A percentile compares a stretch with the other conserved stretches of the same genome.
Conservation (phyloP, 1,284 basidiomycete species). For the Irpex lacteus region DNA sequence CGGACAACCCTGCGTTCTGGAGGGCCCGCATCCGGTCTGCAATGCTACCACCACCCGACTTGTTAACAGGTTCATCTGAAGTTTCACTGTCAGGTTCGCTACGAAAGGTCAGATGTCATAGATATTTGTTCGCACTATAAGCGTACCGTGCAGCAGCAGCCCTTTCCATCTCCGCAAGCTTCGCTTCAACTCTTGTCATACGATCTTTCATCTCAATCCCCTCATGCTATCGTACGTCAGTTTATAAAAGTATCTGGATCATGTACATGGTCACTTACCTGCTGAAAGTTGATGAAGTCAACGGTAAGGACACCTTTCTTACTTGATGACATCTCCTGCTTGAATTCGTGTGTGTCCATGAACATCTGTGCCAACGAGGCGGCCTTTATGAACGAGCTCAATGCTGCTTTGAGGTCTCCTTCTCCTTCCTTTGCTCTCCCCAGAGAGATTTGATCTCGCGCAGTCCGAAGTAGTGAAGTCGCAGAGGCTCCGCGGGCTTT, state of each 20-base stretch:
- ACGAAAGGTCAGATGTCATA: conserved; percentile 10
- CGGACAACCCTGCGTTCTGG: conserved; percentile 59
- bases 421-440: conserved; percentile 50
- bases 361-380: conserved; percentile 54
- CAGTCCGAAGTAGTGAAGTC: conserved; percentile 55
- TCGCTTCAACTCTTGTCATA: conserved; percentile 52
- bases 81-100: conserved; percentile 10
- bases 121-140: conserved; percentile 12
- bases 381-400: conserved; percentile 56
- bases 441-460: conserved; percentile 47
- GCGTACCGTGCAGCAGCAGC: conserved; percentile 41
- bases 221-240: conserved; percentile 39
- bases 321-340: conserved; percentile 39
- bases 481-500: conserved; percentile 53
- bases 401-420: conserved; percentile 59
- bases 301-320: conserved; percentile 49
- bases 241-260: background rate
- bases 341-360: conserved; percentile 57
- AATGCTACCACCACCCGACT: conserved; percentile 50
- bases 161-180: conserved; percentile 54
- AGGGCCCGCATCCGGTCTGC: conserved; percentile 72
- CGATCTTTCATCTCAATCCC: conserved; percentile 46
- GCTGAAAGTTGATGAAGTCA: conserved; percentile 57
- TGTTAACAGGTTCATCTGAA: conserved; percentile 33
- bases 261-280: conserved; percentile 39